Evolutionary conservation across 139 green algal species (phyloP), one percentile per base, ranked within the genome.

Genomic region (Zygnema cylindricum): DNA sequence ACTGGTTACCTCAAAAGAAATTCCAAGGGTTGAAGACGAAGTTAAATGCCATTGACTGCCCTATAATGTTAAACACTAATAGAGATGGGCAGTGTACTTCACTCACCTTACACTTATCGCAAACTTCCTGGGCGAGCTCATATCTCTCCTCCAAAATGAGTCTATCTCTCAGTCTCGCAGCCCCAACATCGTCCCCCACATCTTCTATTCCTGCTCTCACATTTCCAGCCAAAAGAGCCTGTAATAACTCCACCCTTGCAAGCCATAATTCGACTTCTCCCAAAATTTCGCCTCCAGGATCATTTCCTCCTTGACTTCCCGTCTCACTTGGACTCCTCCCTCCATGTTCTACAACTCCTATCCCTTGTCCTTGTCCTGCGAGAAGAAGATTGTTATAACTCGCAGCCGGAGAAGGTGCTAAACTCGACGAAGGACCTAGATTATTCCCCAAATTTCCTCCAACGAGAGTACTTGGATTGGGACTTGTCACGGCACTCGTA

Each of bases 61-160:
- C n/a, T n/a, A n/a, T n/a, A n/a, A n/a, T n/a, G n/a, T n/a, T n/a
- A n/a, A n/a, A n/a, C n/a, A n/a, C n/a, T n/a, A n/a, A n/a, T n/a
- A n/a, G n/a, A n/a, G n/a, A n/a, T n/a, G n/a, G n/a, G n/a, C n/a
- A n/a, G n/a, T n/a, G n/a, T n/a, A n/a, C n/a, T n/a, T n/a, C n/a
- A 32, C 42, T n/a, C 21, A 90, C 85, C 82, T 84, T 82, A 55
- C 82, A 91, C 81, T 90, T 90, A 11, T 40, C 57, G 43, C 86
- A 90, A 43, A 81, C 32, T 25, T 78, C 33, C 35, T 33, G 21
- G 3, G 86, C 86, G 77, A 90, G 55, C 77, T 91, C 49, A 39
- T 63, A 90, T 41, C 86, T 55, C 78, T 90, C 86, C 36, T 91
- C 81, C 36, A 79, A 22, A 42, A 90, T 36, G 23, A 90, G 55